Conservation (phyloP, 306 rosid species). For the Bauhinia variegata region DNA sequence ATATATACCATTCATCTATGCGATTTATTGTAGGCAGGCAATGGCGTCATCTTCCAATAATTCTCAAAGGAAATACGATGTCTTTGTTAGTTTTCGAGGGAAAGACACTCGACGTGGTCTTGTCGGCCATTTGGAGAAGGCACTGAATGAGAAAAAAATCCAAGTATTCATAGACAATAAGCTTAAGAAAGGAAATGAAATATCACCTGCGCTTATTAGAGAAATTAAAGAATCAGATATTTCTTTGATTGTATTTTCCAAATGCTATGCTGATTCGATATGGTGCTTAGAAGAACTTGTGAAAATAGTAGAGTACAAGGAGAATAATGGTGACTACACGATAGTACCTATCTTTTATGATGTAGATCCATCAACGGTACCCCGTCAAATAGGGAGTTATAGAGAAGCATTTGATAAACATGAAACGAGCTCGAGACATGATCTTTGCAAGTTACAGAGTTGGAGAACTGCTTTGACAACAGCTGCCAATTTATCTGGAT, state of each 20-base stretch:
- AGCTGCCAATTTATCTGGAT: too few species aligned
- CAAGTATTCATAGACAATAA: too few species aligned
- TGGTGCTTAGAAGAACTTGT: slow-evolving; percentile 42
- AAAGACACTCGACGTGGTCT: slow-evolving; percentile 21
- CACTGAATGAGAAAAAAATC: too few species aligned
- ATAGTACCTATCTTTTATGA: slow-evolving; percentile 31
- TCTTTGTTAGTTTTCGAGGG: slow-evolving; percentile 36
- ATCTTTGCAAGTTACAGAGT: too few species aligned
- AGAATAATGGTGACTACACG: neutral
- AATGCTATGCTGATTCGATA: slow-evolving; percentile 20
- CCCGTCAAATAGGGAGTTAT: slow-evolving; percentile 2
- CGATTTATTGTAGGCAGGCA: too few species aligned
- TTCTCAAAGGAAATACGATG: too few species aligned
- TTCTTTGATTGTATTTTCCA: slow-evolving; percentile 17
- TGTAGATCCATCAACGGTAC: slow-evolving; percentile 29
- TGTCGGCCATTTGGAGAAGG: too few species aligned
- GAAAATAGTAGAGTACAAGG: neutral
- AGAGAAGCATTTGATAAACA: neutral
- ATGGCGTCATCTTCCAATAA: too few species aligned
- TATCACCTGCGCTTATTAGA: neutral
- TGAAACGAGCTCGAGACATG: too few species aligned
- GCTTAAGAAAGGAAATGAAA: slow-evolving; percentile 28
- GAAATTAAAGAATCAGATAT: neutral
- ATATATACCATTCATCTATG: too few species aligned
- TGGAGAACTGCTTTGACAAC: too few species aligned